Conservation (phyloP, 2,329 filamentous ascomycete species). For the Arthrobotrys iridis region DNA sequence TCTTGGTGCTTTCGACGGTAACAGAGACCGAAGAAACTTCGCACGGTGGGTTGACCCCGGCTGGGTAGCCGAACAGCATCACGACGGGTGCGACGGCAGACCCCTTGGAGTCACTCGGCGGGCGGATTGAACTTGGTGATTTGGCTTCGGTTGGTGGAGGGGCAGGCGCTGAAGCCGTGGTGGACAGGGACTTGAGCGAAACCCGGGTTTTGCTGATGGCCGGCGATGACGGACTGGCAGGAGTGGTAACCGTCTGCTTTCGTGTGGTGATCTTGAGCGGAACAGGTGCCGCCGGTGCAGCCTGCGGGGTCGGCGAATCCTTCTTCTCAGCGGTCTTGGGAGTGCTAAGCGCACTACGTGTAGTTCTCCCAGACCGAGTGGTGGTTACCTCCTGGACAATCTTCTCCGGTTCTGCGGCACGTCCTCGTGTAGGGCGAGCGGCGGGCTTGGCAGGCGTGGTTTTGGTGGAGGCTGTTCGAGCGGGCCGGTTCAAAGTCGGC, state of each 20-base stretch:
- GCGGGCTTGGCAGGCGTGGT: constrained; percentile 11
- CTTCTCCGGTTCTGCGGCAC: constrained; percentile 31
- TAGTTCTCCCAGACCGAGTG: constrained; percentile 49
- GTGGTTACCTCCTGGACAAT: constrained; percentile 50
- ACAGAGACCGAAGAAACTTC: constrained; percentile 48
- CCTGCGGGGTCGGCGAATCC: constrained; percentile 21
- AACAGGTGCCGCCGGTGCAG: constrained; percentile 5
- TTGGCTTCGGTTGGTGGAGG: constrained; percentile 17
- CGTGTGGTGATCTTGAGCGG: constrained; percentile 50
- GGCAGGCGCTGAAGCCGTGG: background rate
- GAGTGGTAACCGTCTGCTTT: constrained; percentile 50
- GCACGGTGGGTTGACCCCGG: constrained; percentile 48
- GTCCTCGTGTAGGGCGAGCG: background rate
- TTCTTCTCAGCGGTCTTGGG: constrained; percentile 34
- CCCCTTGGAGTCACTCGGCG: constrained; percentile 21
- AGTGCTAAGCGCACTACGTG: constrained; percentile 42
- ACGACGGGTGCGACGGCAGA: constrained; percentile 35
- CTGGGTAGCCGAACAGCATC: constrained; percentile 51
- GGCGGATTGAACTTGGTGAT: constrained; percentile 26
- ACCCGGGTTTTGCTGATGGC: constrained; percentile 51
- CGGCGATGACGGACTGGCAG: constrained; percentile 45
- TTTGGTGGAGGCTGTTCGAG: constrained; percentile 6
- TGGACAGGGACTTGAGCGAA: constrained; percentile 42
- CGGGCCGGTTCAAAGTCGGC: constrained; percentile 1
- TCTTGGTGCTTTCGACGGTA: constrained; percentile 46